phyloP scores from a whole-genome alignment of 257 asterid genomes.

The Fraxinus quadrangulata region DNA sequence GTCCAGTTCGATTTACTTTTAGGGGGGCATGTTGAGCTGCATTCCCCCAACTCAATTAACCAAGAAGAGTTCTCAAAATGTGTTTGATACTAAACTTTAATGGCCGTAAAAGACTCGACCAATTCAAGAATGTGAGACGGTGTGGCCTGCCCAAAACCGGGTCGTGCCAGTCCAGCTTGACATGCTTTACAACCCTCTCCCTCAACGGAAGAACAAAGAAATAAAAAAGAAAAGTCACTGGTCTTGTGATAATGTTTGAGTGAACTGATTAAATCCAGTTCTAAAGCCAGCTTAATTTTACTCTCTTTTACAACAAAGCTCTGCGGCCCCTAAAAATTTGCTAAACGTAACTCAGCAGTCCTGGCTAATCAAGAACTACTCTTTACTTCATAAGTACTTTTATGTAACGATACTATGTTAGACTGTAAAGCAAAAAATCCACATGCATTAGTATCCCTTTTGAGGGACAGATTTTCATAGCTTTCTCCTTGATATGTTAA shows the following conservation, averaged over 20 bases:
- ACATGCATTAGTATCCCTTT: background rate
- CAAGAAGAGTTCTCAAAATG: background rate
- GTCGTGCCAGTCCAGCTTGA: too few species aligned
- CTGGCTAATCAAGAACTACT: too few species aligned
- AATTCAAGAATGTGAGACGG: background rate
- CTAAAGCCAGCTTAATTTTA: too few species aligned
- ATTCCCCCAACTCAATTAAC: background rate
- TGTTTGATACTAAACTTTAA: background rate
- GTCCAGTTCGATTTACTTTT: constrained; percentile 24
- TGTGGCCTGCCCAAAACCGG: background rate
- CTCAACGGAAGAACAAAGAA: background rate
- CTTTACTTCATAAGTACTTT: too few species aligned
- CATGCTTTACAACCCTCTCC: background rate
- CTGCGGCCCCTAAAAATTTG: background rate
- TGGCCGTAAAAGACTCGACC: background rate
- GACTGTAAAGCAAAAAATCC: background rate
- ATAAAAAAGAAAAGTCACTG: background rate
- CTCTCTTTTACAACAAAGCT: background rate
- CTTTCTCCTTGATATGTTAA: constrained; percentile 1
- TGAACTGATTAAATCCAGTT: too few species aligned
- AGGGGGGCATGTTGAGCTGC: constrained; percentile 6
- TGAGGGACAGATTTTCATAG: background rate
- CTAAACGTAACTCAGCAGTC: too few species aligned
- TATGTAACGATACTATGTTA: too few species aligned
- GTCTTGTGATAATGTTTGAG: background rate